Conservation (phyloP, 2,329 filamentous ascomycete species). For the Colletotrichum graminicola region DNA sequence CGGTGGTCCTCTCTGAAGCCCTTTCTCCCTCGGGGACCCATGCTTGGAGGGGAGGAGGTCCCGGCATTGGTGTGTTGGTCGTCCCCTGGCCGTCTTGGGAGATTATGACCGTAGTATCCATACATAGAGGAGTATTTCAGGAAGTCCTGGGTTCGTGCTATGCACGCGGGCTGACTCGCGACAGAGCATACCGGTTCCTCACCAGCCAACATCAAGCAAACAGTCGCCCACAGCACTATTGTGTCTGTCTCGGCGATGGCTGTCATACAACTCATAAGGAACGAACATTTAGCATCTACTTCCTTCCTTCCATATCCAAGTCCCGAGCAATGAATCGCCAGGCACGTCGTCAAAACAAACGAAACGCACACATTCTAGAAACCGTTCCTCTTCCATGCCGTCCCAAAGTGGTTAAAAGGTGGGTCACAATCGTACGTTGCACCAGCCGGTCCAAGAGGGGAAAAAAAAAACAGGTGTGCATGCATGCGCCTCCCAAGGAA, state of each 20-base stretch:
- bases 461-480: too few relatives aligned
- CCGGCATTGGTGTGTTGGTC: background rate
- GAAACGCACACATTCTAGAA: background rate
- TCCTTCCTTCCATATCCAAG: too few relatives aligned
- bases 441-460: too few relatives aligned
- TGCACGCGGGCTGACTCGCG: constrained; percentile 10
- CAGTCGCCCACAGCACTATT: background rate
- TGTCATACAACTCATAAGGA: background rate
- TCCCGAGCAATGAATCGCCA: background rate
- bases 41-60: background rate
- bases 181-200: background rate
- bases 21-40: background rate
- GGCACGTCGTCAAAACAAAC: constrained; percentile 11
- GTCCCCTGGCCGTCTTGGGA: background rate
- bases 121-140: background rate
- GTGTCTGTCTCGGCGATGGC: background rate
- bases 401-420: constrained; percentile 27
- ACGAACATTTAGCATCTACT: background rate
- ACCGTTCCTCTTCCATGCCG: background rate
- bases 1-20: background rate
- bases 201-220: background rate
- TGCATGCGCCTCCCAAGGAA: constrained; percentile 10
- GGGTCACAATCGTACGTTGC: background rate
- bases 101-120: background rate
- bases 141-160: background rate